Conservation (phyloP, 2,329 filamentous ascomycete species). For the Penicillium sp. region DNA sequence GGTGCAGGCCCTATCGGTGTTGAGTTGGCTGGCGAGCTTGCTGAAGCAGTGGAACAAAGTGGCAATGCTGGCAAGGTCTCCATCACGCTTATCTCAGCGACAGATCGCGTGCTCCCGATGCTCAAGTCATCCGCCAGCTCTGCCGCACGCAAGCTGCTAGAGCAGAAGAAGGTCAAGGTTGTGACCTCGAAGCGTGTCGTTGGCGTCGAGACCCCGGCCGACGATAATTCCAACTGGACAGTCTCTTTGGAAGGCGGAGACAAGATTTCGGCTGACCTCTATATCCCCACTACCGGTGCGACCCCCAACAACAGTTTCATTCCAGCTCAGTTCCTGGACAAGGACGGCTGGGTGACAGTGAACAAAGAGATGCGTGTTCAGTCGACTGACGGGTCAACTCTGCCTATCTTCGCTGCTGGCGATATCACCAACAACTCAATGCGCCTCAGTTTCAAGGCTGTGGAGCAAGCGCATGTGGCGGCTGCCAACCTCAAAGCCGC, state of each 20-base stretch:
- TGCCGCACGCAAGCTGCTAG: constrained; percentile 49
- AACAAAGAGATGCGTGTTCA: constrained; percentile 39
- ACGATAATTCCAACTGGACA: constrained; percentile 40
- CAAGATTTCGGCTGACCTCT: constrained; percentile 51
- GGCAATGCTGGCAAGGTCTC: constrained; percentile 35
- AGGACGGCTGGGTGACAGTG: constrained; percentile 51
- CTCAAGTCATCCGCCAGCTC: constrained; percentile 34
- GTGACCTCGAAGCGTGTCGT: constrained; percentile 35
- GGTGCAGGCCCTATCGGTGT: constrained; percentile 53
- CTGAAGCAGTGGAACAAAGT: constrained; percentile 35
- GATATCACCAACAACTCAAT: constrained; percentile 33
- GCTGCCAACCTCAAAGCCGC: constrained; percentile 31
- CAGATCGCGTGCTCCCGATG: constrained; percentile 28
- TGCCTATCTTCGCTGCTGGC: constrained; percentile 33
- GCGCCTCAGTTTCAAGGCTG: constrained; percentile 29
- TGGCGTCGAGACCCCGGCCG: constrained; percentile 34
- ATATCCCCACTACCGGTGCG: constrained; percentile 54
- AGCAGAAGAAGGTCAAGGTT: constrained; percentile 50
- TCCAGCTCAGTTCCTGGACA: constrained; percentile 48
- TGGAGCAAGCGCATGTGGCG: constrained; percentile 28
- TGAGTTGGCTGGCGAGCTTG: constrained; percentile 52
- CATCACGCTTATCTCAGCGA: constrained; percentile 42
- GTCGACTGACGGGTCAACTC: constrained; percentile 9
- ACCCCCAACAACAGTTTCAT: constrained; percentile 55
- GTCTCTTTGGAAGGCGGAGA: constrained; percentile 50